Evolutionary conservation across 192 early-diverging fungal species (phyloP), one percentile per base, ranked within the genome.

Genomic region (Coemansia sp.): DNA sequence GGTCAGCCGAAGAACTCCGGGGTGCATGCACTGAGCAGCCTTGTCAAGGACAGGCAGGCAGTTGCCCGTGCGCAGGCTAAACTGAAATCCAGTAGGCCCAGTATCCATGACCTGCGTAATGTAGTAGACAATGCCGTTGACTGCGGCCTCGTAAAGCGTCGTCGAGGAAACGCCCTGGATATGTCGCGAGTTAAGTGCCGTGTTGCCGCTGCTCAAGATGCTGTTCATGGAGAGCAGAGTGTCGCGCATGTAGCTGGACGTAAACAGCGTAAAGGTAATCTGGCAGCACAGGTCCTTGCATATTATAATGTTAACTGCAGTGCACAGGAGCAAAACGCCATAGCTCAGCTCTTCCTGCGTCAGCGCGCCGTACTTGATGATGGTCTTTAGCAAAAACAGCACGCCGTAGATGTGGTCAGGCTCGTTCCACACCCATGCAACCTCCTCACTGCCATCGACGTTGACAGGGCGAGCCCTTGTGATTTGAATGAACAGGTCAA

Each of bases 91-190:
- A 3, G 75, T 74, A 28, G 68, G 72, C 3, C 76, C 80, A 0
- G 75, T 75, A 12, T 77, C 80, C 80, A 83, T 83, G 7, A 83
- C 69, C 56, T 75, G 72, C 3, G 80, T 83, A 36, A 83, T 77
- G 47, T 62, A 83, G 59, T 65, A 77, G 25, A 83, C 80, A 36
- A 83, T 83, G 42, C 80, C 80, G 52, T 83, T 72, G 60, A 83
- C 69, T 2, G 80, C 75, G 16, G 48, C 59, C 65, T 83, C 65
- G 65, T 82, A 66, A 3, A 68, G 73, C 56, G 79, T 73, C 67
- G 73, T 60, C 33, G 64, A 25, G 3, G 52, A 26, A 43, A 55
- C 38, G 7, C 56, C 33, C 16, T 72, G 64, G n/a, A 82, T 76
- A 25, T 35, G 62, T 39, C 48, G 50, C 20, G 68, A 25, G 37